These are phyloP conservation scores for Penicillium nucicola DNA, from an alignment of 495 filamentous ascomycete genomes.

Conservation along the genomic window DNA sequence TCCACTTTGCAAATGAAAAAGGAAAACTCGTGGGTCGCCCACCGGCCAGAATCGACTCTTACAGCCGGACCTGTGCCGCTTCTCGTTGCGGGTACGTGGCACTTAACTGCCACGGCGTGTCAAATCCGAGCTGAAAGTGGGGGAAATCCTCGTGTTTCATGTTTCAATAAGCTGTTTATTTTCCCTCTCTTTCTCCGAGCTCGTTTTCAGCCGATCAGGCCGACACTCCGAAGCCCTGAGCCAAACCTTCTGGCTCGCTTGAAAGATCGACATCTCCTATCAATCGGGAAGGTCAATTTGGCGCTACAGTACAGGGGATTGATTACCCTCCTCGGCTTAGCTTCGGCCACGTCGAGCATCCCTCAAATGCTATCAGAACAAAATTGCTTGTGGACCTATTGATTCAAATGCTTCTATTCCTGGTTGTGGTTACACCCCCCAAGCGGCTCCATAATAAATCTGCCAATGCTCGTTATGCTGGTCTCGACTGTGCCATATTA, in stretches of 20 bases:
- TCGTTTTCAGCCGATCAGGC: background rate
- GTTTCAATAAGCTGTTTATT: background rate
- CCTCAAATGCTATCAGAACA: too few species aligned
- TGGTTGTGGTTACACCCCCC: background rate
- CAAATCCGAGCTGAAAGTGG: background rate
- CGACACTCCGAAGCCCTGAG: slow-evolving; percentile 6
- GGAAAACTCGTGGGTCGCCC: slow-evolving; percentile 16
- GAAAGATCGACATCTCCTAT: slow-evolving; percentile 15
- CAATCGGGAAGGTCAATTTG: slow-evolving; percentile 12
- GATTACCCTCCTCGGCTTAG: background rate
- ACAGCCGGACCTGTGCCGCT: slow-evolving; percentile 12
- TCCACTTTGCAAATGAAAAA: slow-evolving; percentile 4
- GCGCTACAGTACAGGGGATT: background rate
- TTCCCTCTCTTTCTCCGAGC: background rate
- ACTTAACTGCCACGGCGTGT: slow-evolving; percentile 4
- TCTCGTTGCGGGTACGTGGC: background rate
- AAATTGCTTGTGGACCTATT: too few species aligned
- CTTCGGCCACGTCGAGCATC: too few species aligned
- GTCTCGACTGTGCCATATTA: slow-evolving; percentile 5
- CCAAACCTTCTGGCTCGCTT: slow-evolving; percentile 4
- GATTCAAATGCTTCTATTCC: background rate
- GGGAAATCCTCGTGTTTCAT: slow-evolving; percentile 5
- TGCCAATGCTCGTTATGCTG: slow-evolving; percentile 13
- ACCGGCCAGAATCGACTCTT: slow-evolving; percentile 9
- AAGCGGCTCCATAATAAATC: background rate